Conservation (phyloP, 1,139 yeast genomes). For the Suhomyces chickasaworum region DNA sequence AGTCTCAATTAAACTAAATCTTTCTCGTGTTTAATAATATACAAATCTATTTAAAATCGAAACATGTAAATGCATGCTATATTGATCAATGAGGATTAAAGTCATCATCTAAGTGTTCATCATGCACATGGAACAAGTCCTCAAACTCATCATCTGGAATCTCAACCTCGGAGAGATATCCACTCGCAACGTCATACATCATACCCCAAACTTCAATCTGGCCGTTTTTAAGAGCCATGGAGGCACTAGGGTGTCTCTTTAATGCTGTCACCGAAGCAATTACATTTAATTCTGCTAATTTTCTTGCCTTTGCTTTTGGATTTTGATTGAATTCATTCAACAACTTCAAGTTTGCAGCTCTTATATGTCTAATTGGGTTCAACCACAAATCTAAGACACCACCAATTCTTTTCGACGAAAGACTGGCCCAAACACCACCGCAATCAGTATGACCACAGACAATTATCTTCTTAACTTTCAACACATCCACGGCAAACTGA, state of each 20-base stretch:
- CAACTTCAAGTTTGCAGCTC: slow-evolving; percentile 56
- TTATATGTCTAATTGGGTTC: slow-evolving; percentile 68
- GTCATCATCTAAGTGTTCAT: slow-evolving; percentile 37
- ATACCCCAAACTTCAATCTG: slow-evolving; percentile 87
- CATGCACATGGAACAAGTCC: slow-evolving; percentile 53
- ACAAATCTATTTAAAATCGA: slow-evolving; percentile 1
- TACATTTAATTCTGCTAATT: slow-evolving; percentile 80
- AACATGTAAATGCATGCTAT: neutral
- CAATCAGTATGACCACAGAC: slow-evolving; percentile 99
- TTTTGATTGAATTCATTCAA: slow-evolving; percentile 45
- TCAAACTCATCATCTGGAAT: slow-evolving; percentile 55
- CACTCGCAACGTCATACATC: slow-evolving; percentile 83
- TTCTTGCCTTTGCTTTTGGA: slow-evolving; percentile 61
- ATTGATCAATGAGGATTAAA: slow-evolving; percentile 20
- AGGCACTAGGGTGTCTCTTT: slow-evolving; percentile 73
- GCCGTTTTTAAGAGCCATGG: slow-evolving; percentile 66
- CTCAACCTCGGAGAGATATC: slow-evolving; percentile 59
- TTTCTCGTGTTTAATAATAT: neutral
- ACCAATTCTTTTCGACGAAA: slow-evolving; percentile 67
- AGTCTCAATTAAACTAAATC: too few species aligned
- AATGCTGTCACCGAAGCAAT: slow-evolving; percentile 58
- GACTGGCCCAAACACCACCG: slow-evolving; percentile 92
- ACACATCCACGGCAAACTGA: slow-evolving; percentile 87
- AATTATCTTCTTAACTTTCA: slow-evolving; percentile 79
- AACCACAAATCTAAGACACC: slow-evolving; percentile 82